Conservation (phyloP, 2,329 filamentous ascomycete genomes). For the Dothideomycetes sp. region DNA sequence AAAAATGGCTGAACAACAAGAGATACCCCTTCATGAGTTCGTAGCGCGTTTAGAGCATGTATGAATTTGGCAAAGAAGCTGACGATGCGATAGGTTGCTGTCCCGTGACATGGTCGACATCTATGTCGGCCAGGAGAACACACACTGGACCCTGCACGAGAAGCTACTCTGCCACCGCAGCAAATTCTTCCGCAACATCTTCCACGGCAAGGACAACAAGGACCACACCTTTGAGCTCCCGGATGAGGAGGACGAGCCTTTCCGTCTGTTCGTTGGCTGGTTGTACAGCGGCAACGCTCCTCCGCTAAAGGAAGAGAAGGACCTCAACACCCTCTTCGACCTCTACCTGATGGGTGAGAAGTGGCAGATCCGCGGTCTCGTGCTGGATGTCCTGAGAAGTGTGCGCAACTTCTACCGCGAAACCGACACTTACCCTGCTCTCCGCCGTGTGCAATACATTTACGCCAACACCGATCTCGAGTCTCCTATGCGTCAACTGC, state of each 20-base stretch:
- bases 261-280: slow-evolving; percentile 46
- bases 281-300: slow-evolving; percentile 43
- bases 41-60: too few relatives aligned
- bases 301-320: slow-evolving; percentile 40
- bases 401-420: slow-evolving; percentile 45
- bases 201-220: slow-evolving; percentile 34
- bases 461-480: slow-evolving; percentile 42
- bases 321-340: slow-evolving; percentile 43
- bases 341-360: slow-evolving; percentile 48
- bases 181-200: slow-evolving; percentile 45
- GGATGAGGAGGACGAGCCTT: slow-evolving; percentile 43
- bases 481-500: slow-evolving; percentile 40
- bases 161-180: slow-evolving; percentile 47
- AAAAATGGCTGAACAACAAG: slow-evolving; percentile 21
- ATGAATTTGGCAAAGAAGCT: neutral
- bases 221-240: slow-evolving; percentile 39
- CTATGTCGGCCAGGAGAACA: slow-evolving; percentile 46
- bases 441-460: slow-evolving; percentile 45
- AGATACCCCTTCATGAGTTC: slow-evolving; percentile 37
- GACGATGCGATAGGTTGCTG: slow-evolving; percentile 36
- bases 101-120: slow-evolving; percentile 47
- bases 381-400: slow-evolving; percentile 40
- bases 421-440: slow-evolving; percentile 43
- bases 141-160: slow-evolving; percentile 48
- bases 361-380: slow-evolving; percentile 40